These are phyloP conservation scores for Straminergon stramineum DNA, from an alignment of 225 moss, liverwort and hornwort genomes.

Conservation along the genomic window DNA sequence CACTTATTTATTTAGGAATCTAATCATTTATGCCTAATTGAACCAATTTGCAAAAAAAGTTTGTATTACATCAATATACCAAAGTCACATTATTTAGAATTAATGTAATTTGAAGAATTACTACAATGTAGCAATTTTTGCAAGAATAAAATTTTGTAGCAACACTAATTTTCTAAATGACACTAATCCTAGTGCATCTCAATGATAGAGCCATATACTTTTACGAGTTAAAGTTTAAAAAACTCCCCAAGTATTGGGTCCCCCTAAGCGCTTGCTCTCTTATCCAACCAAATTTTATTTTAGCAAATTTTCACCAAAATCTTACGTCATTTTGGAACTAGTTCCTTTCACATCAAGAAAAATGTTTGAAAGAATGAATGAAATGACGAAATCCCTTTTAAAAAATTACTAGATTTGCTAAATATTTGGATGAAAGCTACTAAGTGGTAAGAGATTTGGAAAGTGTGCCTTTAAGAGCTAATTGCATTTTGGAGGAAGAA, in stretches of 20 bases:
- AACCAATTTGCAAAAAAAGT: background rate
- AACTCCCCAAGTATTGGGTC: rapidly evolving
- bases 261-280: rapidly evolving
- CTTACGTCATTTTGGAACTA: background rate
- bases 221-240: background rate
- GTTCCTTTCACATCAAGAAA: rapidly evolving
- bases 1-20: too few relatives aligned
- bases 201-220: background rate
- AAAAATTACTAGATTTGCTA: background rate
- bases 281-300: background rate
- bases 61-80: background rate
- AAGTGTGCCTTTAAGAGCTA: background rate
- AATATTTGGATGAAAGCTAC: background rate
- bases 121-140: background rate
- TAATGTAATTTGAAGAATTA: background rate
- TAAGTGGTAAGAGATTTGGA: rapidly evolving
- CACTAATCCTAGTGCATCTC: rapidly evolving
- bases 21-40: too few relatives aligned
- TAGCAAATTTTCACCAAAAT: background rate
- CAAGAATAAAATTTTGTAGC: background rate
- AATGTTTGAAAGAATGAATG: background rate
- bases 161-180: background rate
- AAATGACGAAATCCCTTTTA: background rate
- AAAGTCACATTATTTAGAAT: background rate
- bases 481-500: background rate